Evolutionary conservation across 441 rosid species (phyloP).

Genomic region (Jatropha podagrica): DNA sequence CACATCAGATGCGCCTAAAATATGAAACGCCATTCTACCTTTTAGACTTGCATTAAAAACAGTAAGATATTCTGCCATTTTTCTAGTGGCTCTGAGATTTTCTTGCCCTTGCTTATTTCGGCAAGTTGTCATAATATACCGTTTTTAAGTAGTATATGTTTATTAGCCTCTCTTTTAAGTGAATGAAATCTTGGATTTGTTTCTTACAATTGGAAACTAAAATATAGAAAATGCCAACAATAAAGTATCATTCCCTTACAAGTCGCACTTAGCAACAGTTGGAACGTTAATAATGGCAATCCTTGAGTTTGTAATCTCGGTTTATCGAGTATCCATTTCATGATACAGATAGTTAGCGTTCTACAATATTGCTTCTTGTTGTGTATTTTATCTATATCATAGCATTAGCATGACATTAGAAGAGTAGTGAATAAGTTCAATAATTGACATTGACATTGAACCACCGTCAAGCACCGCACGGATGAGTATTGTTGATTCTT

Average conservation of each 20-base stretch:
- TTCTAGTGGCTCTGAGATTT: conserved; percentile 27
- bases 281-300: not conserved
- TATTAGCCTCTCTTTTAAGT: conserved; percentile 22
- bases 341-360: not conserved
- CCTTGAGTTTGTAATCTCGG: not conserved
- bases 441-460: not conserved
- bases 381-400: not conserved
- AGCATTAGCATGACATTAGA: not conserved
- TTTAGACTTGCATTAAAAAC: conserved; percentile 22
- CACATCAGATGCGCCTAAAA: conserved; percentile 32
- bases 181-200: conserved; percentile 22
- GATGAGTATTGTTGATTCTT: conserved; percentile 8
- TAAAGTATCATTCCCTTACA: not conserved
- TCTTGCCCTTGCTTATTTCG: conserved; percentile 21
- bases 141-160: conserved; percentile 15
- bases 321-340: not conserved
- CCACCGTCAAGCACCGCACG: not conserved
- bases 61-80: conserved; percentile 32
- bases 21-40: conserved; percentile 20
- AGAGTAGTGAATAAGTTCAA: conserved; percentile 11
- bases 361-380: conserved; percentile 12
- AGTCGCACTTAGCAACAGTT: not conserved
- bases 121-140: conserved; percentile 40
- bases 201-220: conserved; percentile 10
- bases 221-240: not conserved